Conservation (phyloP, 1,139 yeast species). For the Pichiaceae sp. region DNA sequence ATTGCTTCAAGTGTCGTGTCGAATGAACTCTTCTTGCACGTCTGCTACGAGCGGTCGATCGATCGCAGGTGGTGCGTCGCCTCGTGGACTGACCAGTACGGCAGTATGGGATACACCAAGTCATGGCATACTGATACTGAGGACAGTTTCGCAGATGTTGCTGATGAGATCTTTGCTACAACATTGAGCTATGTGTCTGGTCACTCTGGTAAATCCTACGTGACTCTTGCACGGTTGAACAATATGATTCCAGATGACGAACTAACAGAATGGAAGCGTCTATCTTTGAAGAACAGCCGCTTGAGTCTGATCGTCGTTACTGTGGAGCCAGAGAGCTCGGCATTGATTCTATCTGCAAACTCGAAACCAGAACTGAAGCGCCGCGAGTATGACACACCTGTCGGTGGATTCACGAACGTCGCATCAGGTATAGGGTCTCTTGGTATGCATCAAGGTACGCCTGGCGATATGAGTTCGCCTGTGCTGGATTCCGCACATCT, state of each 20-base stretch:
- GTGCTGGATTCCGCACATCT: slow-evolving; percentile 13
- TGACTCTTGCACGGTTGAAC: slow-evolving; percentile 60
- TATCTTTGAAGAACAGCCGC: slow-evolving; percentile 53
- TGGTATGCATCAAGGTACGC: neutral
- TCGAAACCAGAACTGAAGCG: slow-evolving; percentile 1
- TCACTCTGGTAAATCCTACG: slow-evolving; percentile 47
- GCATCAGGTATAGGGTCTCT: neutral
- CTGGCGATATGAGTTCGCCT: slow-evolving; percentile 24
- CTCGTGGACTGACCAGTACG: slow-evolving; percentile 85
- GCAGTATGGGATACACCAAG: slow-evolving; percentile 52
- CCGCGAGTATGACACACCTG: neutral
- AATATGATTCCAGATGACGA: slow-evolving; percentile 77
- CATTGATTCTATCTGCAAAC: slow-evolving; percentile 34
- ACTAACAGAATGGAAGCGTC: slow-evolving; percentile 65
- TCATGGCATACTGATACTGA: slow-evolving; percentile 50
- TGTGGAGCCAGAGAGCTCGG: slow-evolving; percentile 60
- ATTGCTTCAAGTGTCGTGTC: slow-evolving; percentile 29
- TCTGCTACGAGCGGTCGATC: slow-evolving; percentile 75
- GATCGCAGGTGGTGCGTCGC: slow-evolving; percentile 83
- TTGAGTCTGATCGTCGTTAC: slow-evolving; percentile 67
- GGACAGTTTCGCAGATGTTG: slow-evolving; percentile 38
- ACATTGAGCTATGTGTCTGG: slow-evolving; percentile 33
- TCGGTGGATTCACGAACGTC: neutral
- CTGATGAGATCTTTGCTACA: slow-evolving; percentile 50
- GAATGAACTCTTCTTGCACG: slow-evolving; percentile 74